Base-by-base conservation (phyloP, 495 filamentous ascomycete species). In the Umbilicaria muhlenbergii region DNA sequence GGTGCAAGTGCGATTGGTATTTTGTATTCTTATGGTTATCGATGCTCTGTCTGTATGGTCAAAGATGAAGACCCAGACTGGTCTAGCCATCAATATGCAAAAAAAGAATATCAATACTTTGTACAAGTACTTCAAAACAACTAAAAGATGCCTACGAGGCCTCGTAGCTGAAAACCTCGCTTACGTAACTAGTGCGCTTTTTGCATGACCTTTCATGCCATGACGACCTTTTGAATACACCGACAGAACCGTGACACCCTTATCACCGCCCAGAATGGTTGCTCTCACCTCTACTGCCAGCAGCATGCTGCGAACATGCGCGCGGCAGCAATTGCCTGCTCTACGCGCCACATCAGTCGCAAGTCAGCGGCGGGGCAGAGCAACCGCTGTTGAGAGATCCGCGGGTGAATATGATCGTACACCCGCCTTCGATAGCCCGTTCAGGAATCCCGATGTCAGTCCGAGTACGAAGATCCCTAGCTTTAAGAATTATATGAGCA, bases 401-500 rank as follows among this genome's bases (percentile, higher is more conserved):
- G 41, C 47, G 5, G 55, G 57, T 35, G 44, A 58, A 35, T 52
- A 66, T 54, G 64, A 66, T 28, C 45, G 47, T 46, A 69, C 68
- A 56, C 59, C 68, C 15, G 59, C 61, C 45, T 71, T 74, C 54
- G 58, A 71, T 36, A 70, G 66, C 47, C 70, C 70, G 49, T 74
- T 73, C 58, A 58, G 56, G 40, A 57, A 44, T 52, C 51, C 56
- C 37, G 59, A 67, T 44, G 46, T 44, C 43, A 56, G 56, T 48
- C 65, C 67, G 34, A 79, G 79, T 45, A 66, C 70, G 58, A 83
- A 83, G 61, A 77, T 96, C 56, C 92, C 92, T 47, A 80, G 83
- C 65, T 99, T 93, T 65, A 70, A 71, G 60, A 81, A 89, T 59
- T 99, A 99, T 69, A 67, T 74, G 68, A 76, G 73, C 62, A 80